These are phyloP conservation scores for Vitis amurensis DNA, from an alignment of 164 flowering plant species.

Conservation along the genomic window DNA sequence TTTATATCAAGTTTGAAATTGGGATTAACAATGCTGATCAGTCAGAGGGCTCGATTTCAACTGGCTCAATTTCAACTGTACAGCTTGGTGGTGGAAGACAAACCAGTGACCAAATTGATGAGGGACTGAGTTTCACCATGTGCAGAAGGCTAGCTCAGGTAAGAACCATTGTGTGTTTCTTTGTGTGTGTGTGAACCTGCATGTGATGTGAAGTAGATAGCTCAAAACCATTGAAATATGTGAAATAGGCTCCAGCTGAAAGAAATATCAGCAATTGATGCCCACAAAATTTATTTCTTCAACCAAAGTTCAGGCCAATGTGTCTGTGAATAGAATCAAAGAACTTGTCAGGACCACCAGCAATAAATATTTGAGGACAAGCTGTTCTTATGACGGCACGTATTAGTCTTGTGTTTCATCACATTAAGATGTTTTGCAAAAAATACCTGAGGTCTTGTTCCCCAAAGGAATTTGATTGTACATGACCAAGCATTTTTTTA, in stretches of 20 bases:
- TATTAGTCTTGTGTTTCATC: too few relatives aligned
- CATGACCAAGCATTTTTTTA: too few relatives aligned
- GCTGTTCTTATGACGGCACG: too few relatives aligned
- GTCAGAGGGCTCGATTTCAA: conserved; percentile 20
- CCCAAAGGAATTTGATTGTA: too few relatives aligned
- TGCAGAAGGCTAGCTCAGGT: conserved; percentile 92
- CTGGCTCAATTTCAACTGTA: conserved; percentile 12
- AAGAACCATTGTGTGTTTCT: background rate
- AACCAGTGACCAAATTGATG: conserved; percentile 39
- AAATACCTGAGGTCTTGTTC: too few relatives aligned
- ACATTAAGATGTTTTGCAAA: too few relatives aligned
- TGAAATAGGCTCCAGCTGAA: background rate
- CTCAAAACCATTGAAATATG: background rate
- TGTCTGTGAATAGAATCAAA: too few relatives aligned
- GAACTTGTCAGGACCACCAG: too few relatives aligned
- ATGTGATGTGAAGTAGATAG: background rate
- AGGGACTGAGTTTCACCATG: conserved; percentile 65
- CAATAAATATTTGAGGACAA: too few relatives aligned
- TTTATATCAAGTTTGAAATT: conserved; percentile 64
- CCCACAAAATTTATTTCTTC: too few relatives aligned
- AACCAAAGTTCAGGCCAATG: too few relatives aligned
- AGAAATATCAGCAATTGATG: too few relatives aligned
- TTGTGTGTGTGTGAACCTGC: background rate
- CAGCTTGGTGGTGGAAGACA: conserved; percentile 31
- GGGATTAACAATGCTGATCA: conserved; percentile 27